Conservation (phyloP, 345 rosid genomes). For the Populus davidiana region DNA sequence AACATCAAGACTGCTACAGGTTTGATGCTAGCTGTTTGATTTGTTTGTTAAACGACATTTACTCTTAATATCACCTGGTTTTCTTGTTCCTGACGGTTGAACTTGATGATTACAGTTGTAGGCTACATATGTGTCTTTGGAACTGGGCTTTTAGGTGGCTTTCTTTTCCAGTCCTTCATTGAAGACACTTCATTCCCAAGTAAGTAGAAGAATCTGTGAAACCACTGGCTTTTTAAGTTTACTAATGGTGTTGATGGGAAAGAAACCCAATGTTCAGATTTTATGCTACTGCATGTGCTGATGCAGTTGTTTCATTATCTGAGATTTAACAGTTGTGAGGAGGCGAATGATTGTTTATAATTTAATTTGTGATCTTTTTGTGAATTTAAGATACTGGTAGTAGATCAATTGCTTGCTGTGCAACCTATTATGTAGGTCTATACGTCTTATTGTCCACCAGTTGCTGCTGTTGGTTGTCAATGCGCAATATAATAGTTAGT, state of each 20-base stretch:
- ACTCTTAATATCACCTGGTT: conserved; percentile 2
- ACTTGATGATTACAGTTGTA: conserved; percentile 45
- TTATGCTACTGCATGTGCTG: background rate
- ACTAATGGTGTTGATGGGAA: background rate
- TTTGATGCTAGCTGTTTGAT: conserved; percentile 23
- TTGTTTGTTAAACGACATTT: background rate
- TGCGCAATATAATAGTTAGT: background rate
- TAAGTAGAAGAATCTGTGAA: conserved; percentile 38
- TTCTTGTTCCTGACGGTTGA: conserved; percentile 11
- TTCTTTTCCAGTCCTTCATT: conserved; percentile 61
- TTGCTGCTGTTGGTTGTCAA: background rate
- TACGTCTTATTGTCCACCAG: background rate
- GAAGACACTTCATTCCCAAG: conserved; percentile 73
- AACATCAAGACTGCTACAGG: conserved; percentile 88
- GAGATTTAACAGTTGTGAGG: background rate
- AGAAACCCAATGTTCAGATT: background rate
- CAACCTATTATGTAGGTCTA: background rate
- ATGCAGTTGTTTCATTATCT: background rate
- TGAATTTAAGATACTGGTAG: background rate
- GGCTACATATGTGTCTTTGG: conserved; percentile 70
- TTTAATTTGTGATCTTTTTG: background rate
- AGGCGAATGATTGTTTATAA: background rate
- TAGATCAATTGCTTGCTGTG: background rate
- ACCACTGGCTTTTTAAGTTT: background rate
- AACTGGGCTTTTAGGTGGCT: conserved; percentile 74